phyloP scores from a whole-genome alignment of 495 filamentous ascomycete species.

The Clavariopsis aquatica region DNA sequence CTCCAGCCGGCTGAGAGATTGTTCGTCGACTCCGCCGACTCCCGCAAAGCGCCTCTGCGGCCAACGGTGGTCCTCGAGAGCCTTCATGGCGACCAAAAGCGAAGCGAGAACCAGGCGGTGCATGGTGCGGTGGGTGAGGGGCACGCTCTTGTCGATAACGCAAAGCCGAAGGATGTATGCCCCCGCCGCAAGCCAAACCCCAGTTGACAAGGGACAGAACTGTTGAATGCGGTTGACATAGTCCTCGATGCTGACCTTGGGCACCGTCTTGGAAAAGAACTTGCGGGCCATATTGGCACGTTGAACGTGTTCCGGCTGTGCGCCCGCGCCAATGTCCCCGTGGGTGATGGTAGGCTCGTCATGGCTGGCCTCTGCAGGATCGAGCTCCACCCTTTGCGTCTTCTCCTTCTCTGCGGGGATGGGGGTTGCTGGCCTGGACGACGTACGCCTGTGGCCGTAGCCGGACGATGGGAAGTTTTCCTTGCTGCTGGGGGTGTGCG shows the following conservation, averaged over 20 bases:
- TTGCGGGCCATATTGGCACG: slow-evolving; percentile 80
- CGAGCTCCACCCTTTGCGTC: slow-evolving; percentile 49
- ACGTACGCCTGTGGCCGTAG: slow-evolving; percentile 48
- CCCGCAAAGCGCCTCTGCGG: slow-evolving; percentile 78
- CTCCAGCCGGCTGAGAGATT: slow-evolving; percentile 78
- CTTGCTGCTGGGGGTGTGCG: slow-evolving; percentile 53
- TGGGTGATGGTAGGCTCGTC: slow-evolving; percentile 38
- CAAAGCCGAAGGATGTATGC: slow-evolving; percentile 81
- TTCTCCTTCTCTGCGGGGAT: slow-evolving; percentile 46
- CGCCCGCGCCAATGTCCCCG: slow-evolving; percentile 39
- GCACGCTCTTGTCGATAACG: slow-evolving; percentile 67
- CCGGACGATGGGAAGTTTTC: slow-evolving; percentile 12
- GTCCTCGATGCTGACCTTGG: slow-evolving; percentile 76
- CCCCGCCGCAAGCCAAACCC: slow-evolving; percentile 88
- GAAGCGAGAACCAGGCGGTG: slow-evolving; percentile 86
- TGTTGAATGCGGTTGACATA: slow-evolving; percentile 84
- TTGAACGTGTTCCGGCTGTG: slow-evolving; percentile 66
- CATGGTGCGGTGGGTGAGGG: slow-evolving; percentile 76
- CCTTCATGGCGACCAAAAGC: slow-evolving; percentile 86
- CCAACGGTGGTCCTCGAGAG: slow-evolving; percentile 85
- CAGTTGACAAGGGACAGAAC: slow-evolving; percentile 95
- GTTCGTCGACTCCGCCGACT: slow-evolving; percentile 83
- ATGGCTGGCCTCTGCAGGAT: slow-evolving; percentile 48
- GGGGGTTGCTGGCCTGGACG: slow-evolving; percentile 38
- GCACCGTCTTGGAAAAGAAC: slow-evolving; percentile 86